Evolutionary conservation across 1,284 basidiomycete genomes (phyloP).

Genomic region (Leccinum griseonigrum): DNA sequence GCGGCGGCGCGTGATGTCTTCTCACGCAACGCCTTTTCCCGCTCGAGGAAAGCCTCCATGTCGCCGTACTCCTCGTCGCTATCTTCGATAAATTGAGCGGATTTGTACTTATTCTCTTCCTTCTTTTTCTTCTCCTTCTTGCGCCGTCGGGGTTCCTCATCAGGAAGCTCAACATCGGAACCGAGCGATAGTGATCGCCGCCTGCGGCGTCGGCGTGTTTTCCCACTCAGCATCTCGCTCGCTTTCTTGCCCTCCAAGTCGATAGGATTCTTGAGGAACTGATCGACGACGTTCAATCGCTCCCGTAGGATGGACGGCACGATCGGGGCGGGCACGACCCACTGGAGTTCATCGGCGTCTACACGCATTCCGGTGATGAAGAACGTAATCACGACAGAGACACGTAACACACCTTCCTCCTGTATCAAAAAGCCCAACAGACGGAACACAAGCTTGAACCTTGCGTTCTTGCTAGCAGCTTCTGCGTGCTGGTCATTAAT

Average conservation of each 20-base stretch:
- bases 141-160: slow-evolving; percentile 44
- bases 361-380: slow-evolving; percentile 1
- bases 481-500: slow-evolving; percentile 68
- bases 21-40: slow-evolving; percentile 58
- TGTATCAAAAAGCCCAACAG: slow-evolving; percentile 61
- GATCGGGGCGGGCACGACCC: slow-evolving; percentile 74
- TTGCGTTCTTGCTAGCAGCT: slow-evolving; percentile 74
- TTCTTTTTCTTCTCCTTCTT: slow-evolving; percentile 59
- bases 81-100: slow-evolving; percentile 87
- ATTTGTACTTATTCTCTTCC: slow-evolving; percentile 79
- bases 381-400: slow-evolving; percentile 5
- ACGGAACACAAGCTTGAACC: slow-evolving; percentile 81
- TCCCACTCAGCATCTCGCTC: slow-evolving; percentile 62
- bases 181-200: slow-evolving; percentile 46
- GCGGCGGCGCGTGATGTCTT: slow-evolving; percentile 49
- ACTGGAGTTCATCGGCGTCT: slow-evolving; percentile 74
- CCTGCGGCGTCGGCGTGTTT: slow-evolving; percentile 50
- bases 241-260: slow-evolving; percentile 74
- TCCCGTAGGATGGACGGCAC: slow-evolving; percentile 61
- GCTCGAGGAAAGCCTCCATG: slow-evolving; percentile 77
- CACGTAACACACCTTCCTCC: slow-evolving; percentile 51
- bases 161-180: slow-evolving; percentile 41
- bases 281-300: slow-evolving; percentile 68
- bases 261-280: slow-evolving; percentile 73
- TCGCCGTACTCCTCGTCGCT: slow-evolving; percentile 79